phyloP scores from a whole-genome alignment of 257 asterid genomes.

The Salvia hispanica region DNA sequence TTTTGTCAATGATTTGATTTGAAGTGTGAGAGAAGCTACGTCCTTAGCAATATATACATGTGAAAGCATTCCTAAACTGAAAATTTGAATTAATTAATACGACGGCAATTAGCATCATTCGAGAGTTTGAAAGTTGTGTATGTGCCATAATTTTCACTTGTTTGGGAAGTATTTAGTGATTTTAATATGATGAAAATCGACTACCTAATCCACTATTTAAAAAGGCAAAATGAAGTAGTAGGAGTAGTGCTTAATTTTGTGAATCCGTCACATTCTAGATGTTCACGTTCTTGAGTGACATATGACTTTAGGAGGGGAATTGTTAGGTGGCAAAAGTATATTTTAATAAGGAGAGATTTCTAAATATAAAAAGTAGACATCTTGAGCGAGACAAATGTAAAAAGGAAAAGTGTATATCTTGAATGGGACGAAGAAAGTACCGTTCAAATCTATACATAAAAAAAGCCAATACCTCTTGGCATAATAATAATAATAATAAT shows the following conservation, averaged over 20 bases:
- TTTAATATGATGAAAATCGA: conserved; percentile 15
- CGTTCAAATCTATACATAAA: background rate
- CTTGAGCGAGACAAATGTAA: too few species aligned
- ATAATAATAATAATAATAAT: background rate
- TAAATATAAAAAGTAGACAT: too few species aligned
- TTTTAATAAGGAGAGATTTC: too few species aligned
- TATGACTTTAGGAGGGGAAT: too few species aligned
- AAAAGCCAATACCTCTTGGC: background rate
- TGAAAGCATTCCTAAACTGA: conserved; percentile 41
- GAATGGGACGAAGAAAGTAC: too few species aligned
- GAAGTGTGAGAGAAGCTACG: conserved; percentile 38
- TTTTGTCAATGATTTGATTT: conserved; percentile 35
- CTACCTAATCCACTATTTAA: conserved; percentile 32
- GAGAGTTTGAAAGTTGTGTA: background rate
- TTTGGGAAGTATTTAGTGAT: conserved; percentile 23
- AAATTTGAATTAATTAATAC: background rate
- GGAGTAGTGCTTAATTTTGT: too few species aligned
- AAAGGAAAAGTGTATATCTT: too few species aligned
- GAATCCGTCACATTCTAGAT: too few species aligned
- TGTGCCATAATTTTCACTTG: conserved; percentile 25
- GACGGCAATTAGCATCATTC: background rate
- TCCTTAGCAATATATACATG: conserved; percentile 29
- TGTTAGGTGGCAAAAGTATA: too few species aligned
- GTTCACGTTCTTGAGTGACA: too few species aligned
- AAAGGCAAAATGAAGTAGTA: background rate